phyloP scores from a whole-genome alignment of 2,329 filamentous ascomycete species.

The Hypoxylon sp. region DNA sequence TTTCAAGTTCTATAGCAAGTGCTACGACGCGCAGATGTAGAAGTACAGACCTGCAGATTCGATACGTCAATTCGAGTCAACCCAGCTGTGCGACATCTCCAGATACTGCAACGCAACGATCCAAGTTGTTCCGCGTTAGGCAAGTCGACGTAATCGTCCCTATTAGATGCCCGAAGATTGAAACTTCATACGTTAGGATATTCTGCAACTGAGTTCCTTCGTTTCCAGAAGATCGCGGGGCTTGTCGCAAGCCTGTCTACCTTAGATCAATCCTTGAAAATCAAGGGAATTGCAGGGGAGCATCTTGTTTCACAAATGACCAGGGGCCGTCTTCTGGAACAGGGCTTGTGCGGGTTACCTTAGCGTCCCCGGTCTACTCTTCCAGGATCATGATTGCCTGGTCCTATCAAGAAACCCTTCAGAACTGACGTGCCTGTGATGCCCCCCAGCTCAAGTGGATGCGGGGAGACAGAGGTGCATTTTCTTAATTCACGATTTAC shows the following conservation, averaged over 20 bases:
- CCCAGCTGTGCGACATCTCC: constrained; percentile 25
- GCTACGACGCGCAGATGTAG: constrained; percentile 33
- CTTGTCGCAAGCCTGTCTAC: constrained; percentile 63
- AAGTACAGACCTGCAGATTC: constrained; percentile 32
- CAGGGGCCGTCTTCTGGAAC: constrained; percentile 58
- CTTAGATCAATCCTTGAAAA: constrained; percentile 57
- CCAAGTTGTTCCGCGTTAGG: constrained; percentile 22
- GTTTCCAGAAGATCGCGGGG: constrained; percentile 61
- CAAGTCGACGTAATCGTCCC: constrained; percentile 6
- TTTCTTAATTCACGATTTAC: constrained; percentile 46
- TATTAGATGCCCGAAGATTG: constrained; percentile 24
- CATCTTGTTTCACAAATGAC: constrained; percentile 67
- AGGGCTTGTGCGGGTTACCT: constrained; percentile 53
- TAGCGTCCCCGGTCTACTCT: constrained; percentile 46
- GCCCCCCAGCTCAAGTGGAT: constrained; percentile 47
- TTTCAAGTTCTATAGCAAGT: constrained; percentile 30
- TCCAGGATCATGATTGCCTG: constrained; percentile 43
- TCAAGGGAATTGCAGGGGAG: constrained; percentile 64
- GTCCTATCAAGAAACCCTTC: constrained; percentile 40
- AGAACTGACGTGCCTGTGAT: constrained; percentile 50
- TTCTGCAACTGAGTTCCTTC: constrained; percentile 48
- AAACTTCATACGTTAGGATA: constrained; percentile 27
- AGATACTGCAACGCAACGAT: constrained; percentile 26
- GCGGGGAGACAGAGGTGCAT: constrained; percentile 44
- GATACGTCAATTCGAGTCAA: constrained; percentile 31